phyloP scores from a whole-genome alignment of 1,284 basidiomycete genomes.

The Anthracocystis setariae region DNA sequence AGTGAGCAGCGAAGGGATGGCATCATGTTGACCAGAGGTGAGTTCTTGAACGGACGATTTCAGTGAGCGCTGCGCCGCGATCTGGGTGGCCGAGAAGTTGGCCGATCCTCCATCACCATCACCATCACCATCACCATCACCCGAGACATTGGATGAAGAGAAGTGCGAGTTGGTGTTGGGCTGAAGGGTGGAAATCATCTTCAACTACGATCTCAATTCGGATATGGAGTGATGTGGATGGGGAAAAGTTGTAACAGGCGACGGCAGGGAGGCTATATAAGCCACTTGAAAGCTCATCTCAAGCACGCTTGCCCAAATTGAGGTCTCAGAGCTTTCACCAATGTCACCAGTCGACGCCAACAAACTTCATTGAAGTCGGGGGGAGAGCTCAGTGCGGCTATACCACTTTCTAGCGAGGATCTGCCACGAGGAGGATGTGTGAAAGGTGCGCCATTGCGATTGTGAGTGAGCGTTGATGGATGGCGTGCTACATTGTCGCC shows the following conservation, averaged over 20 bases:
- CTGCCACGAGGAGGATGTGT: background rate
- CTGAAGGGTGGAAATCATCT: slow-evolving; percentile 37
- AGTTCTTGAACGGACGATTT: slow-evolving; percentile 53
- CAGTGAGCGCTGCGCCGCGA: slow-evolving; percentile 52
- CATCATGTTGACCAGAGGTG: slow-evolving; percentile 63
- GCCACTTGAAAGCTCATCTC: no score
- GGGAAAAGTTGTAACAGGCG: background rate
- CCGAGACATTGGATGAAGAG: slow-evolving; percentile 4
- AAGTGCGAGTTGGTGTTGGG: slow-evolving; percentile 24
- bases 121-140: slow-evolving; percentile 20
- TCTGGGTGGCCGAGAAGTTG: slow-evolving; percentile 44
- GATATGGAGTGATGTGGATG: background rate
- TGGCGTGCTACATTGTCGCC: slow-evolving; percentile 20
- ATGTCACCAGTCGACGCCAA: background rate
- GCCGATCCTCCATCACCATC: slow-evolving; percentile 28
- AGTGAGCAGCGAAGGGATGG: slow-evolving; percentile 40
- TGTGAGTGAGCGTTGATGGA: slow-evolving; percentile 13
- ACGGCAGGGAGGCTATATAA: background rate
- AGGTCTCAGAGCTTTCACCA: no score
- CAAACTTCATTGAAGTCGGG: background rate
- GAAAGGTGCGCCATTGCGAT: slow-evolving; percentile 1
- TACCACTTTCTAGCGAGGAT: background rate
- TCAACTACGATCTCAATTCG: background rate
- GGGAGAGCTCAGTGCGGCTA: background rate
- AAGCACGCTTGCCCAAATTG: no score